Evolutionary conservation across 2,329 filamentous ascomycete genomes (phyloP), one percentile per base, ranked within the genome.

Genomic region (Penicillium sp.): DNA sequence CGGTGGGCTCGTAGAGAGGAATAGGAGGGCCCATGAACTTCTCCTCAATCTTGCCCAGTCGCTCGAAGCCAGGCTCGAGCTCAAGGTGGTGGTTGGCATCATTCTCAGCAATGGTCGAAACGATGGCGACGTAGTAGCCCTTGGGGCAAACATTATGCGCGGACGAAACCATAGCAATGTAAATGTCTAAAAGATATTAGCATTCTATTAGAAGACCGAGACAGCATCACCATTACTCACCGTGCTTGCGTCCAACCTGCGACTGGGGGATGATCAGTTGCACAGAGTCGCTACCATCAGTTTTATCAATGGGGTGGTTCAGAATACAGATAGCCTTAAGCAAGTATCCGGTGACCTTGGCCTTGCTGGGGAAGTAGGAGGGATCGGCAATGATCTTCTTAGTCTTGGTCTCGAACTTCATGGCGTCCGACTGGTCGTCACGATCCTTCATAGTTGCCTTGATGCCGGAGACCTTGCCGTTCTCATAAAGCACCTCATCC

Each of bases 101-200:
- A 37, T 84, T 86, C 79, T 99, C 95, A 57, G 93, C 89, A 67
- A 99, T 96, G 52, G 93, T 99, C 40, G 90, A 95, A 58, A 99
- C 92, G 54, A 97, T 99, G 64, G 93, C 93, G 63, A 99, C 89
- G 79, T 95, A 99, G 82, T 96, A 97, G 54, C 92, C 92, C 81
- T 95, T 95, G 64, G 95, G 93, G 77, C 92, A 97, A 63, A 99
- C 95, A 65, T 95, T 97, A 78, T 99, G 95, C 31, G 91, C 89
- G 33, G 89, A 89, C 1, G 91, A 96, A 52, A 99, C 90, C 70
- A 93, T 88, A 49, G 93, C 92, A 67, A 99, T 86, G 80, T 99
- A 99, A 67, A 99, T 91, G 68, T 97, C 89, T 93, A 40, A 57
- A 7, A 38, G 14, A 11, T 10, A 45, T 66, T 19, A 68, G 63